Evolutionary conservation across 306 rosid species (phyloP).

Genomic region (Crataegus laevigata): DNA sequence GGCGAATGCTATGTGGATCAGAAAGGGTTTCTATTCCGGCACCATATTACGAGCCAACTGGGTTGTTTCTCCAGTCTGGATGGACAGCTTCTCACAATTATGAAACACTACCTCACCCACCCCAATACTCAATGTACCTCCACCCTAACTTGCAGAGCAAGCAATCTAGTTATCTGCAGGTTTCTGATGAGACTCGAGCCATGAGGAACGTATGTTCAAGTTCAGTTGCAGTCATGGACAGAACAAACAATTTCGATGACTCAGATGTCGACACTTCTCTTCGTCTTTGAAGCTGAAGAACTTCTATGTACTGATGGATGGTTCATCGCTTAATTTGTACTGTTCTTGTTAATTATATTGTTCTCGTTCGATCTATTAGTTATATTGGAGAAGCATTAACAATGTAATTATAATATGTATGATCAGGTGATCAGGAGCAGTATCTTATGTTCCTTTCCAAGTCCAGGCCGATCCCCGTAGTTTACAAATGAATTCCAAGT

Average conservation of each 20-base stretch:
- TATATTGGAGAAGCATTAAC: slow-evolving; percentile 7
- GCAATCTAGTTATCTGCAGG: slow-evolving; percentile 13
- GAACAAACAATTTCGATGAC: slow-evolving; percentile 24
- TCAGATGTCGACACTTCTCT: slow-evolving; percentile 42
- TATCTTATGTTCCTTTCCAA: neutral
- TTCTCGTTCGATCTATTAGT: neutral
- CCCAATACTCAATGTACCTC: slow-evolving; percentile 22
- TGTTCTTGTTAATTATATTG: neutral
- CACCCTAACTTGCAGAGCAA: slow-evolving; percentile 24
- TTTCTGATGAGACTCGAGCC: slow-evolving; percentile 7
- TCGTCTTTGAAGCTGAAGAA: slow-evolving; percentile 37
- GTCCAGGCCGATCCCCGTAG: neutral
- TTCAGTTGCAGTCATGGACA: slow-evolving; percentile 10
- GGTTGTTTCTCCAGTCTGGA: slow-evolving; percentile 29
- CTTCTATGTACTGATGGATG: neutral
- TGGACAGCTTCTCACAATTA: slow-evolving; percentile 10
- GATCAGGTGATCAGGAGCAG: neutral
- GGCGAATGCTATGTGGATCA: slow-evolving; percentile 23
- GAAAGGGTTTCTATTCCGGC: slow-evolving; percentile 2
- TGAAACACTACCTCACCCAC: slow-evolving; percentile 17
- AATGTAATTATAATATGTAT: neutral
- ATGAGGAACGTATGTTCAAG: slow-evolving; percentile 16
- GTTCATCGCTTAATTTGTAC: neutral
- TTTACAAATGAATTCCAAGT: neutral
- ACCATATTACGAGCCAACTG: slow-evolving; percentile 6